These are phyloP conservation scores for Stevia rebaudiana DNA, from an alignment of 140 eudicot genomes.

Conservation along the genomic window DNA sequence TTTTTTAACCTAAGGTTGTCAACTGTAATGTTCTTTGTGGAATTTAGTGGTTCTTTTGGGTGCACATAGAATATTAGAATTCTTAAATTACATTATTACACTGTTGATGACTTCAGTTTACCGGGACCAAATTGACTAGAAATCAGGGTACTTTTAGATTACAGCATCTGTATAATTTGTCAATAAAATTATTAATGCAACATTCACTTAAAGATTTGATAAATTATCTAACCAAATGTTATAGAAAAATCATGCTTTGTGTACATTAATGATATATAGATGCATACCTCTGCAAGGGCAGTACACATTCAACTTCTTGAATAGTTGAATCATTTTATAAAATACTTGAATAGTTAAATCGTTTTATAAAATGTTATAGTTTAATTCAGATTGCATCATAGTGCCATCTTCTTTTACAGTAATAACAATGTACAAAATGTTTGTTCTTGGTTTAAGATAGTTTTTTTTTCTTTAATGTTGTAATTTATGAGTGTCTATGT, in stretches of 20 bases:
- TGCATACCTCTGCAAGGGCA: not conserved
- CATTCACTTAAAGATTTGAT: not conserved
- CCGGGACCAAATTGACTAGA: not conserved
- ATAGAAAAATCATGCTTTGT: not conserved
- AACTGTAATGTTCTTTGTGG: conserved; percentile 2
- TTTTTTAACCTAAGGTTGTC: no score
- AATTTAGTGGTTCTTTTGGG: not conserved
- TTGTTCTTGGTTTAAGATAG: not conserved
- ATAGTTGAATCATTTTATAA: no score
- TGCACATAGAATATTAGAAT: not conserved
- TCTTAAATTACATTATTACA: not conserved
- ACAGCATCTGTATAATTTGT: not conserved
- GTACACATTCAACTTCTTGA: not conserved
- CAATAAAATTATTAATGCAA: not conserved
- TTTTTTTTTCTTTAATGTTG: not conserved
- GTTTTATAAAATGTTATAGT: not conserved
- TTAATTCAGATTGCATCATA: not conserved
- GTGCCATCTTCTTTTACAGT: not conserved
- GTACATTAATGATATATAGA: conserved; percentile 9
- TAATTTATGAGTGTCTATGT: not conserved
- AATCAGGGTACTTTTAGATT: not conserved
- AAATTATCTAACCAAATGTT: not conserved
- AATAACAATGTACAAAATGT: not conserved
- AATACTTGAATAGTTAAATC: no score
- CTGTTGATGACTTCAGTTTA: not conserved